Evolutionary conservation across 352 stramenopile species (phyloP), one percentile per base, ranked within the genome.

Genomic region (Paralagenidium karlingii): DNA sequence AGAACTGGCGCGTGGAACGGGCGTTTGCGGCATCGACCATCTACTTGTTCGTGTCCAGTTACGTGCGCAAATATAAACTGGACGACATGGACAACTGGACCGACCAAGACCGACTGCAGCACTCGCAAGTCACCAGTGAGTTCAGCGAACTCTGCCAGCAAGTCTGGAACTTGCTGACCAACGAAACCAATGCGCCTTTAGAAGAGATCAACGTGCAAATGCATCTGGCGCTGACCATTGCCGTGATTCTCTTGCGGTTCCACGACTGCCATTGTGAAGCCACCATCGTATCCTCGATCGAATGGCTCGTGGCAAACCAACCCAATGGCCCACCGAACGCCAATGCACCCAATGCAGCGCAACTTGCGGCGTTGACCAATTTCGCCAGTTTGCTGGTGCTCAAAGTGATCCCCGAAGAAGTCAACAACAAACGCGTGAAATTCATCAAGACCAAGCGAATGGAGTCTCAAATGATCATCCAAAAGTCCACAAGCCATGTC

Each of bases 241-340:
- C 67, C 3, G 70, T 85, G 21, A 79, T 89, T 32, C 43, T 89
- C 24, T 42, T 89, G 33, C 69, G 71, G 24, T 36, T 89, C 37
- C 71, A 86, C 30, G 71, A 84, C 24, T 55, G 76, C 22, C 64
- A 76, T 38, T 52, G 42, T 26, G 57, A 70, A 10, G 38, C 54
- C 10, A 77, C 55, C 18, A 7, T 88, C 20, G 58, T 82, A 18
- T 50, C 53, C 21, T 68, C 73, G 2, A 63, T 89, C 38, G 67
- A 89, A 51, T 85, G 67, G 69, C 70, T 88, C 24, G 66, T 82
- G 38, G 55, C 57, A 27, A 89, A 83, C 55, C 71, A 89, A 42
- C 41, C 63, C 28, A 45, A 62, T n/a, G n/a, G n/a, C 30, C 30
- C 19, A 20, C 64, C 56, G 5, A 60, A 62, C 9, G 53, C 60